Evolutionary conservation across 73 alveolate species (phyloP).

Genomic region (Paramecium tetraurelia): DNA sequence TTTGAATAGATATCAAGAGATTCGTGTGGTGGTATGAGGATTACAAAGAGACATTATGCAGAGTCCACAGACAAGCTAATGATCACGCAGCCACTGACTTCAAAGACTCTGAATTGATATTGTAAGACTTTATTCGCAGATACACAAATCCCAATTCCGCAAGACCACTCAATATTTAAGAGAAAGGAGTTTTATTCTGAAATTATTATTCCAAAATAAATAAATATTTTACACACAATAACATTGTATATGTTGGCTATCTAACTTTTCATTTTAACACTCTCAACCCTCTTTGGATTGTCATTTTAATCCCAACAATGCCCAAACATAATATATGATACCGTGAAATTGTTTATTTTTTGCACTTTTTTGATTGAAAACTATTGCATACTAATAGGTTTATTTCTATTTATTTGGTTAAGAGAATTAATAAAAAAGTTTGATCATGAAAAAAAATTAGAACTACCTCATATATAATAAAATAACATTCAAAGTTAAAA

Average conservation of each 20-base stretch:
- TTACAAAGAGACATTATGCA: slow-evolving; percentile 76
- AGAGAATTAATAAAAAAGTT: background rate
- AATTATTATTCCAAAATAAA: background rate
- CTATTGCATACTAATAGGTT: background rate
- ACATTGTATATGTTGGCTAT: background rate
- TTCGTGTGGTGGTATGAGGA: slow-evolving; percentile 87
- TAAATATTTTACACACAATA: background rate
- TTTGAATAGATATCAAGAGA: slow-evolving; percentile 65
- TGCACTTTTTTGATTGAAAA: background rate
- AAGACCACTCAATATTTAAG: slow-evolving; percentile 64
- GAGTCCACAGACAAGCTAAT: slow-evolving; percentile 88
- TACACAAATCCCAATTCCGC: slow-evolving; percentile 78
- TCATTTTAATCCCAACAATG: background rate
- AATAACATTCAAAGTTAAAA: background rate
- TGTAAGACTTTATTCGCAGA: slow-evolving; percentile 84
- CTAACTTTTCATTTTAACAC: background rate
- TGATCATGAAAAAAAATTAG: background rate
- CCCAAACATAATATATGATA: background rate
- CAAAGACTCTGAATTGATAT: slow-evolving; percentile 79
- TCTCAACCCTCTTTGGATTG: background rate
- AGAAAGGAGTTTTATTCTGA: slow-evolving; percentile 48
- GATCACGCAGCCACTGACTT: slow-evolving; percentile 83
- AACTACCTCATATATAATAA: background rate
- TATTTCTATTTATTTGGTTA: background rate
- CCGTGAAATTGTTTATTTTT: background rate